Conservation (phyloP, 805 yeast species). For the Debaryomyces hansenii region DNA sequence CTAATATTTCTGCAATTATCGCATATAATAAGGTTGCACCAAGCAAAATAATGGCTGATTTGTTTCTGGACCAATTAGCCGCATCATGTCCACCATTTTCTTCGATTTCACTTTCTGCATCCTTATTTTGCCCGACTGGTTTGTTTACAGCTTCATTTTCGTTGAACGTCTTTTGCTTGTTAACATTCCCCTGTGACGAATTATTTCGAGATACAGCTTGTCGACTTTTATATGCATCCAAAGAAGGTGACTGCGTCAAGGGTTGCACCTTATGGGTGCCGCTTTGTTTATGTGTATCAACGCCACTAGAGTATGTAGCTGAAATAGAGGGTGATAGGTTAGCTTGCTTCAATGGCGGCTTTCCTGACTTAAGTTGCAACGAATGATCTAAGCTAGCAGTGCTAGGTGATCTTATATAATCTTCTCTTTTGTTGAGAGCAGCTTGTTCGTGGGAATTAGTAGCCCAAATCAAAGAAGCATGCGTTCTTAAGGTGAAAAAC, state of each 20-base stretch:
- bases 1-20: constrained; percentile 89
- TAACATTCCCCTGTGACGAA: neutral
- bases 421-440: constrained; percentile 22
- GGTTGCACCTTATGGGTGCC: neutral
- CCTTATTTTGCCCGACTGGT: constrained; percentile 14
- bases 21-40: constrained; percentile 89
- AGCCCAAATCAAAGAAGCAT: constrained; percentile 96
- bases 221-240: neutral
- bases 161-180: neutral
- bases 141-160: constrained; percentile 1
- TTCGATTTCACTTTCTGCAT: constrained; percentile 22
- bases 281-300: neutral
- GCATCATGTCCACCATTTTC: constrained; percentile 80
- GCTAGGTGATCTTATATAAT: constrained; percentile 36
- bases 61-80: constrained; percentile 91
- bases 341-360: neutral
- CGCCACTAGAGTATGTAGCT: neutral
- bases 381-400: constrained; percentile 29
- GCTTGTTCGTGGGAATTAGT: constrained; percentile 39
- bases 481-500: constrained; percentile 91
- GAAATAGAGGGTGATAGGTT: neutral
- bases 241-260: neutral
- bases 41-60: constrained; percentile 78
- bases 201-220: neutral
- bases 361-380: constrained; percentile 3